Evolutionary conservation across 345 rosid species (phyloP).

Genomic region (Hypericum perforatum): DNA sequence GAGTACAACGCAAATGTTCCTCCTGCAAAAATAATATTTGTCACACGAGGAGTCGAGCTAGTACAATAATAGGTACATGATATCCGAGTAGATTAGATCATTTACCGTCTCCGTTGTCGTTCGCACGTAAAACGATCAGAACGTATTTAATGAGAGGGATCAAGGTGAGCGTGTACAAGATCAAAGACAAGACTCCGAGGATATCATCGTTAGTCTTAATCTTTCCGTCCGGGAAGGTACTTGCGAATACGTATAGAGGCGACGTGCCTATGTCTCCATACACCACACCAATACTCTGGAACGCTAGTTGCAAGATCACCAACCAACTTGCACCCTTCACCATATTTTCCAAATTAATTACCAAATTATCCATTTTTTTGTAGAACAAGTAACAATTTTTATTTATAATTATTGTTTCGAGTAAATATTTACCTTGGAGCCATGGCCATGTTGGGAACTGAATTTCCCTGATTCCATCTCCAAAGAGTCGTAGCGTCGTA

Average conservation of each 20-base stretch:
- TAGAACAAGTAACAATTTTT: no score
- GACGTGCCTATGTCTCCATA: conserved; percentile 60
- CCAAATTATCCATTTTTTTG: no score
- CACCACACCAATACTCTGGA: conserved; percentile 51
- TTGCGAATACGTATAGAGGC: conserved; percentile 39
- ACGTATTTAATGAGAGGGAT: conserved; percentile 46
- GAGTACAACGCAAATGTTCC: conserved; percentile 63
- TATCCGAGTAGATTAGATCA: background rate
- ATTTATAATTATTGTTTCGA: no score
- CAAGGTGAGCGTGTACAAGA: conserved; percentile 43
- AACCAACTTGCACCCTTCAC: conserved; percentile 21
- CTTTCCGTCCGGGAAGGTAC: conserved; percentile 23
- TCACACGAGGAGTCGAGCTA: no score
- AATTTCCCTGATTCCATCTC: conserved; percentile 34
- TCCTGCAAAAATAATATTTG: conserved; percentile 18
- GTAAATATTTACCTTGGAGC: conserved; percentile 19
- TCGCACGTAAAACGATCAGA: conserved; percentile 40
- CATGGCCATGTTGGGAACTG: conserved; percentile 6
- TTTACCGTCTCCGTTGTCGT: conserved; percentile 49
- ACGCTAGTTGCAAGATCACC: conserved; percentile 36
- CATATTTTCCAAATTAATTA: no score
- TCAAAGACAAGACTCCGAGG: conserved; percentile 45
- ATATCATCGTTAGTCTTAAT: conserved; percentile 37
- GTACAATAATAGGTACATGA: no score
- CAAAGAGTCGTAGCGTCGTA: conserved; percentile 30